Conservation (phyloP, 2,329 filamentous ascomycete species). For the Monosporascus sp. region DNA sequence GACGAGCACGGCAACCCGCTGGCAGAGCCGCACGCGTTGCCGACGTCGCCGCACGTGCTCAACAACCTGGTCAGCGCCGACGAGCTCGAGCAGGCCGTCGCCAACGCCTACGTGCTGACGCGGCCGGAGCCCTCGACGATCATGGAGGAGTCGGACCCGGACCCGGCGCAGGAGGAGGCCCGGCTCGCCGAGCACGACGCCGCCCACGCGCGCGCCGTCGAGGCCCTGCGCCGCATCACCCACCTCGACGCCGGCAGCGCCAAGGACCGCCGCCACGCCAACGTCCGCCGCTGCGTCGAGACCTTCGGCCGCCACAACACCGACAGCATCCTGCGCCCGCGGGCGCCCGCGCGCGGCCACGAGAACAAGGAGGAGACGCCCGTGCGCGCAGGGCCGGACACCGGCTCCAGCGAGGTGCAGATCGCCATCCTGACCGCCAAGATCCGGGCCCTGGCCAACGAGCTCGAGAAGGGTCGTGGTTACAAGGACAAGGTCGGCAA, state of each 20-base stretch:
- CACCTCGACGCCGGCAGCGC: constrained; percentile 70
- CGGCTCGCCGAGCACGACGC: constrained; percentile 40
- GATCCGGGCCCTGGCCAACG: constrained; percentile 74
- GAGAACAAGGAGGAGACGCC: constrained; percentile 23
- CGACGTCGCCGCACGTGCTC: constrained; percentile 49
- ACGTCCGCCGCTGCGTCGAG: constrained; percentile 77
- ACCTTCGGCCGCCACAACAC: constrained; percentile 90
- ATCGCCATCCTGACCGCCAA: constrained; percentile 92
- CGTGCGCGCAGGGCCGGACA: constrained; percentile 76
- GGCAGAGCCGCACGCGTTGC: constrained; percentile 34
- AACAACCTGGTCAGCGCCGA: constrained; percentile 70
- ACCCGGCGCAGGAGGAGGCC: constrained; percentile 33
- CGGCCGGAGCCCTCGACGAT: constrained; percentile 42
- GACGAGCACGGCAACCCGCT: constrained; percentile 38
- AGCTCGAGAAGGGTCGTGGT: constrained; percentile 60
- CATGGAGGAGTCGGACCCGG: constrained; percentile 18
- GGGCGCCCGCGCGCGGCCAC: constrained; percentile 43
- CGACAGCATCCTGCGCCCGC: constrained; percentile 62
- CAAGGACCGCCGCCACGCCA: constrained; percentile 73
- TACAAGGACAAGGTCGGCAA: constrained; percentile 92
- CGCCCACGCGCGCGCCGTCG: constrained; percentile 61
- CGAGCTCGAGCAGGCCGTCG: constrained; percentile 62
- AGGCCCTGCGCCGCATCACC: constrained; percentile 75
- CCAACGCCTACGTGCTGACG: constrained; percentile 63
- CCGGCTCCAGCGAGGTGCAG: constrained; percentile 95